Evolutionary conservation across 352 stramenopile genomes (phyloP), one percentile per base, ranked within the genome.

Genomic region (Globisporangium rhizosaccharum): DNA sequence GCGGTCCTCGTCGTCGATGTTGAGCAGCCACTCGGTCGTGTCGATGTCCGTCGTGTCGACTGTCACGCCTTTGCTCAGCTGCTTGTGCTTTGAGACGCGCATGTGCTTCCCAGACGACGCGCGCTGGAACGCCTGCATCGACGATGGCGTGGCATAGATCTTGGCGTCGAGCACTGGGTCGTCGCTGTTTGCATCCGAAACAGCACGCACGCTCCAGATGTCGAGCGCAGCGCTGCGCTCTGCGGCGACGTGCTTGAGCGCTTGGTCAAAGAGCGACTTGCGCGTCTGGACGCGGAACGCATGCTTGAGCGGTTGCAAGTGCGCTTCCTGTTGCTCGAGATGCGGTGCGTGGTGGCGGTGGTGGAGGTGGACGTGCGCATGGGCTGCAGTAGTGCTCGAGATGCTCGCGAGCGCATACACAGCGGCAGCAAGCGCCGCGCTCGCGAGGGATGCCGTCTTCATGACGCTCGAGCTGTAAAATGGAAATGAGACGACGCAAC

Each of bases 261-360:
- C 50, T 36, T 33, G 47, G 41, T 57, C 49, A 26, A 62, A 57
- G 37, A 62, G 57, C 48, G 57, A 62, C 42, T 62, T 62, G 37
- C 26, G 50, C 28, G 47, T 51, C 33, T 62, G 57, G 14, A 62
- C 57, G 42, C 30, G 48, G 50, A 57, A 62, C 23, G 45, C 39
- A 20, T 62, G 57, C 26, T 62, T 62, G 57, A 28, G 36, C 10
- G n/a, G 36, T 23, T 8, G 55, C 23, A 25, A 9, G n/a, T 62
- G 47, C 11, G 33, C 5, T 8, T 39, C 33, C 33, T 10, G 33
- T 10, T 39, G 33, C 33, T 39, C 33, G 33, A 39, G 7, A 39
- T 39, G 33, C 33, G 33, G 7, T 1, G 33, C 33, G 8, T 48
- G n/a, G 33, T 56, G 28, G 37, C 20, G 53, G n/a, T 28, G 37